phyloP scores from a whole-genome alignment of 2,329 filamentous ascomycete species.

The Geoglossum cookeanum region DNA sequence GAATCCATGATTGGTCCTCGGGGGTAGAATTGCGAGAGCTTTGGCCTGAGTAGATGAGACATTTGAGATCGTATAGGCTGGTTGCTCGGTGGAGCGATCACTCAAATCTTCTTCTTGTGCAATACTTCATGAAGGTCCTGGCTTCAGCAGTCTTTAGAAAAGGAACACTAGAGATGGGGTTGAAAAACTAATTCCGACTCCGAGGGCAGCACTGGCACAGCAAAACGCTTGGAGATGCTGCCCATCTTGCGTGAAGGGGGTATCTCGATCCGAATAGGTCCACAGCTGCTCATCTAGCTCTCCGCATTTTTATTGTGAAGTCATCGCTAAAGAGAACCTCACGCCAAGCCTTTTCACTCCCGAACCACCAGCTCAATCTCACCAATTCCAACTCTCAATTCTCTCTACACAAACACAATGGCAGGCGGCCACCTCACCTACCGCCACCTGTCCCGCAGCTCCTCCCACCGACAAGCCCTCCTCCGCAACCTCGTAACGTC shows the following conservation, averaged over 20 bases:
- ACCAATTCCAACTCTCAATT: no score
- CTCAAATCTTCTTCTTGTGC: background rate
- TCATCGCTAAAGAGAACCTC: no score
- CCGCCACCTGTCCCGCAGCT: conserved; percentile 70
- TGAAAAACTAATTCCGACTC: background rate
- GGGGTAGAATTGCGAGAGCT: conserved; percentile 13
- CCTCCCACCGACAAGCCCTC: conserved; percentile 75
- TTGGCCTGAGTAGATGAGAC: conserved; percentile 8
- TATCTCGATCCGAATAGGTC: no score
- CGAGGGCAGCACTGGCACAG: background rate
- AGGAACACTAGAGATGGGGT: background rate
- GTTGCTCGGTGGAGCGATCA: background rate
- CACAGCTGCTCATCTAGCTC: no score
- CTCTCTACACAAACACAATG: conserved; percentile 32
- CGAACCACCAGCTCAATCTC: no score
- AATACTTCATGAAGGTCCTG: background rate
- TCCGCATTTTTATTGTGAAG: no score
- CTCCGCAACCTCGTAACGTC: conserved; percentile 92
- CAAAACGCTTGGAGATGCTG: no score
- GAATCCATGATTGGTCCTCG: conserved; percentile 15
- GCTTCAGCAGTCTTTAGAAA: background rate
- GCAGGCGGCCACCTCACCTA: conserved; percentile 75
- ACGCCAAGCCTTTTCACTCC: no score
- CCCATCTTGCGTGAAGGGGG: no score
- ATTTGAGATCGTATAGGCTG: conserved; percentile 8